Evolutionary conservation across 768 basidiomycete genomes (phyloP).

Genomic region (Xanthoconium stramineum): DNA sequence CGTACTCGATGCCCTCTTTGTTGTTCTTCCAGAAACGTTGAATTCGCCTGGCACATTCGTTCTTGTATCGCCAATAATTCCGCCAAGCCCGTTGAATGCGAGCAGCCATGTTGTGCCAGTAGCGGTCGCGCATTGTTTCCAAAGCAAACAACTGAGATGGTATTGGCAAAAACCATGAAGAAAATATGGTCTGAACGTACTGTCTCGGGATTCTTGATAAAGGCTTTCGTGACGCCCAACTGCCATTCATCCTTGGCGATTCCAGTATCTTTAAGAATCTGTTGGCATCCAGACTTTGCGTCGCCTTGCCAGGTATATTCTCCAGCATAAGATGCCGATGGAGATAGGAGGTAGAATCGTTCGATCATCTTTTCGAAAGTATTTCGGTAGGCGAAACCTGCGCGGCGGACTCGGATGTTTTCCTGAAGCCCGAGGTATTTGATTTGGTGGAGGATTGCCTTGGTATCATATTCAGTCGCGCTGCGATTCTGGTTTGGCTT

Average conservation of each 20-base stretch:
- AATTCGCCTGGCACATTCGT: conserved; percentile 92
- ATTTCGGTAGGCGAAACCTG: conserved; percentile 97
- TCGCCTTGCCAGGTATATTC: conserved; percentile 98
- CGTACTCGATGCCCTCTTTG: conserved; percentile 88
- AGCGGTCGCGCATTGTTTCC: conserved; percentile 97
- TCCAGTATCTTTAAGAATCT: conserved; percentile 91
- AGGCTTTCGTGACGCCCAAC: conserved; percentile 98
- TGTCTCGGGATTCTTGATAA: conserved; percentile 99
- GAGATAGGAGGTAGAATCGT: conserved; percentile 93
- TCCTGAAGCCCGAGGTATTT: conserved; percentile 98
- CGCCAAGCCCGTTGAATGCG: conserved; percentile 96
- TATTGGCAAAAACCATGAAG: neutral
- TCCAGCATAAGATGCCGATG: conserved; percentile 94
- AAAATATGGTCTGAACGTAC: conserved; percentile 40
- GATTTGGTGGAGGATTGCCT: conserved; percentile 97
- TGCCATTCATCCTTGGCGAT: conserved; percentile 99
- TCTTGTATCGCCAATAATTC: conserved; percentile 92
- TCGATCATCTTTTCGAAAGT: conserved; percentile 99
- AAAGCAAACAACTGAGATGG: conserved; percentile 81
- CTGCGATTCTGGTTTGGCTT: conserved; percentile 98
- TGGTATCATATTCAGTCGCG: conserved; percentile 85
- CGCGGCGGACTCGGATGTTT: conserved; percentile 95
- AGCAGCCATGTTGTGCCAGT: conserved; percentile 99
- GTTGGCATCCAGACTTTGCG: conserved; percentile 84
- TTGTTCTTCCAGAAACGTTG: conserved; percentile 99